Evolutionary conservation across 1,284 basidiomycete species (phyloP).

Genomic region (Wallemia mellicola): DNA sequence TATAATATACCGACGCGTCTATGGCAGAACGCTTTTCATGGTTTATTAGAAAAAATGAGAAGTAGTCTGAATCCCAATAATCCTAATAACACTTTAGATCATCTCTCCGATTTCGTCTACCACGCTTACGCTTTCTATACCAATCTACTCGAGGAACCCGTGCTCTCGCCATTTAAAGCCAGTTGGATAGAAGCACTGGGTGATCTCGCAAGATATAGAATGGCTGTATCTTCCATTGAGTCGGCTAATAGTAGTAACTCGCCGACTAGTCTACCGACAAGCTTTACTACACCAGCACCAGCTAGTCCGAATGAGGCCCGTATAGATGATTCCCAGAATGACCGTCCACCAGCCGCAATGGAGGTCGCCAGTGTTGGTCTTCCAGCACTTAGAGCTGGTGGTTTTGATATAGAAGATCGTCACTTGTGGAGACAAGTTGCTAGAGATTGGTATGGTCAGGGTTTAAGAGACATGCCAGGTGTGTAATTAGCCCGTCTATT

Average conservation of each 20-base stretch:
- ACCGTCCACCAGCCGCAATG: neutral
- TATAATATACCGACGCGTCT: slow-evolving; percentile 83
- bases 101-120: slow-evolving; percentile 69
- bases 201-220: slow-evolving; percentile 74
- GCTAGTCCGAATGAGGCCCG: neutral
- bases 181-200: slow-evolving; percentile 90
- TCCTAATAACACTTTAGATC: slow-evolving; percentile 22
- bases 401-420: neutral
- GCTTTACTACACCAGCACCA: neutral
- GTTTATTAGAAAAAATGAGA: slow-evolving; percentile 61
- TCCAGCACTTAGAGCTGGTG: neutral
- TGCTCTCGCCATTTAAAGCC: slow-evolving; percentile 35
- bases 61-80: slow-evolving; percentile 20
- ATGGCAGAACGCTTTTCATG: slow-evolving; percentile 75
- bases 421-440: neutral
- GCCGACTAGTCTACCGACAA: neutral
- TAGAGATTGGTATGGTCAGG: neutral
- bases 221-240: slow-evolving; percentile 37
- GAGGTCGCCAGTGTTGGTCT: neutral
- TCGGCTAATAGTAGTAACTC: slow-evolving; percentile 2
- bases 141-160: slow-evolving; percentile 52
- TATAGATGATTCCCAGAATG: neutral
- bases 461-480: neutral
- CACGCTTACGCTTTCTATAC: slow-evolving; percentile 87
- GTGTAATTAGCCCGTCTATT: neutral